phyloP scores from a whole-genome alignment of 2,329 filamentous ascomycete genomes.

The Periconia macrospinosa region DNA sequence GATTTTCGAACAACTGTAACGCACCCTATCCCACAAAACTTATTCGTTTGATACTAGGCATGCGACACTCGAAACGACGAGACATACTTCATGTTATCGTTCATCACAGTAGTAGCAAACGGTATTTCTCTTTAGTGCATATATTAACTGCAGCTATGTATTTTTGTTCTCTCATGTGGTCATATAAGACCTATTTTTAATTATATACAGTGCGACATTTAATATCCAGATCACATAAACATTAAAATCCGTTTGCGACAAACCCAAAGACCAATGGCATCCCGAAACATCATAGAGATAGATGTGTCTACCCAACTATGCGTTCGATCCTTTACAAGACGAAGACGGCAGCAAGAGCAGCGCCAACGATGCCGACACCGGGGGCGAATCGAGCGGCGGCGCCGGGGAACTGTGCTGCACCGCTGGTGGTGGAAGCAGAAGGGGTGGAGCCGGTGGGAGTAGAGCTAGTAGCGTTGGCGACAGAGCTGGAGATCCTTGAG shows the following conservation, averaged over 20 bases:
- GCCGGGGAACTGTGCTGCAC: slow-evolving; percentile 35
- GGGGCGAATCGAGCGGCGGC: slow-evolving; percentile 36
- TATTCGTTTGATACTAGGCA: too few relatives aligned
- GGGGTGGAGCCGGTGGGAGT: background rate
- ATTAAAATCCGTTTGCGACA: background rate
- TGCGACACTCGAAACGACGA: too few relatives aligned
- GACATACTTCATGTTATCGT: too few relatives aligned
- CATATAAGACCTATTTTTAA: background rate
- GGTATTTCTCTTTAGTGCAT: background rate
- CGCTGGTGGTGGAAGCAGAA: slow-evolving; percentile 13
- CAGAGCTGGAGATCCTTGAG: slow-evolving; percentile 5
- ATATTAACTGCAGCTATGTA: background rate
- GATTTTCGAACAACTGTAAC: too few relatives aligned
- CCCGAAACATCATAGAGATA: too few relatives aligned
- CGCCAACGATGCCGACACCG: slow-evolving; percentile 37
- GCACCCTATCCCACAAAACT: too few relatives aligned
- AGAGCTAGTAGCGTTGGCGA: slow-evolving; percentile 10
- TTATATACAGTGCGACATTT: background rate
- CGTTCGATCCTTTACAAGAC: slow-evolving; percentile 31
- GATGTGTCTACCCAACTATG: background rate
- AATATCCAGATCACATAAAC: background rate
- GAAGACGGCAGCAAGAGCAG: slow-evolving; percentile 38
- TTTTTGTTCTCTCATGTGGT: background rate
- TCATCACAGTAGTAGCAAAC: too few relatives aligned
- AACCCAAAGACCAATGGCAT: background rate